Conservation (phyloP, 176 grass and related monocot genomes). For the Phragmites australis region DNA sequence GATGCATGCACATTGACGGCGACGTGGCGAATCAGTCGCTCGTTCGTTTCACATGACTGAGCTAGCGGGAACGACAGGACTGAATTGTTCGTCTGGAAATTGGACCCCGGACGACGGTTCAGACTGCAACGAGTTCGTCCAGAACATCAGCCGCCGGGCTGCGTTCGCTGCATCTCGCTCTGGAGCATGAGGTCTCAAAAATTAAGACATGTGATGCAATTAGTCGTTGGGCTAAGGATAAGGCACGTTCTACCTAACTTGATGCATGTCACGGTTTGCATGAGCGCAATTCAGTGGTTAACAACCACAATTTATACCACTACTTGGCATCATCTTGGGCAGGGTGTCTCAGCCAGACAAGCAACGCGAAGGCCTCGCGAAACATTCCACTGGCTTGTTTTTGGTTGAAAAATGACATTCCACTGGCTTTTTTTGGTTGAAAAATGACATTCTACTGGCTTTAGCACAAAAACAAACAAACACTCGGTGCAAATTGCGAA, state of each 20-base stretch:
- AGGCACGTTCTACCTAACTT: neutral
- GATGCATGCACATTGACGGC: neutral
- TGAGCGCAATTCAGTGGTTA: neutral
- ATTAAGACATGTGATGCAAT: too few relatives aligned
- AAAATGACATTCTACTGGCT: neutral
- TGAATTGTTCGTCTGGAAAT: neutral
- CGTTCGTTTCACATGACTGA: slow-evolving; percentile 3
- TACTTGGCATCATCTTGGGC: neutral
- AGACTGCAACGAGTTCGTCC: slow-evolving; percentile 8
- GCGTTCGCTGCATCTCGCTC: slow-evolving; percentile 24
- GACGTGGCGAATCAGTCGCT: neutral
- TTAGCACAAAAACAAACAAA: neutral
- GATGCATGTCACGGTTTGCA: slow-evolving; percentile 11
- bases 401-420: neutral
- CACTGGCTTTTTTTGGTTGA: neutral
- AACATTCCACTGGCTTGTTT: neutral
- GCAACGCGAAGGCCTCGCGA: neutral
- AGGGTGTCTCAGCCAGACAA: slow-evolving; percentile 6
- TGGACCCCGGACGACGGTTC: neutral
- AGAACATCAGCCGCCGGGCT: slow-evolving; percentile 13
- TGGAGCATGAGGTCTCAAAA: too few relatives aligned
- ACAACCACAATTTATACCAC: slow-evolving; percentile 3
- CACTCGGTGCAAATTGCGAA: neutral
- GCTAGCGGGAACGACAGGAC: neutral
- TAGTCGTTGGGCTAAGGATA: neutral